phyloP scores from a whole-genome alignment of 2,329 filamentous ascomycete genomes.

The Didymella pomorum region DNA sequence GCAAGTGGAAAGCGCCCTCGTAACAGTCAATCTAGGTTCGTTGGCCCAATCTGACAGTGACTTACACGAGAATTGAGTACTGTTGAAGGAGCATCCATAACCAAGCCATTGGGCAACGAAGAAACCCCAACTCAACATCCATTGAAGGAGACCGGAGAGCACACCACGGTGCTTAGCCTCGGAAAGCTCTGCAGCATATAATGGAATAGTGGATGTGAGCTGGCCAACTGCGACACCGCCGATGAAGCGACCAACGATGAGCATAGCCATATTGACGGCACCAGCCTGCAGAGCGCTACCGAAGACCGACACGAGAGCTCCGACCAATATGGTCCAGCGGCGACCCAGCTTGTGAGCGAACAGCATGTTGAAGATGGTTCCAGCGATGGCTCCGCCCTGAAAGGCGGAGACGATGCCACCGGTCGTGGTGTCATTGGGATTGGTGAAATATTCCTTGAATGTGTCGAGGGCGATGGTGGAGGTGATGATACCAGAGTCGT shows the following conservation, averaged over 20 bases:
- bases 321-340: conserved; percentile 45
- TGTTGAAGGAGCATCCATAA: conserved; percentile 46
- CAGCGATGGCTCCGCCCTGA: conserved; percentile 43
- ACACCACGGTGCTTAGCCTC: conserved; percentile 54
- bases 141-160: conserved; percentile 66
- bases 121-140: conserved; percentile 52
- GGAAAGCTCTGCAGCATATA: conserved; percentile 44
- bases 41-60: background rate
- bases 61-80: conserved; percentile 34
- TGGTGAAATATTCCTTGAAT: conserved; percentile 42
- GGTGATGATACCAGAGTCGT: conserved; percentile 47
- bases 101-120: conserved; percentile 52
- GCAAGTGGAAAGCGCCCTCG: conserved; percentile 52
- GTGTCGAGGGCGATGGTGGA: conserved; percentile 41
- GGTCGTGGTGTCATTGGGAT: conserved; percentile 31
- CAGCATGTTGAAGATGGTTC: conserved; percentile 27
- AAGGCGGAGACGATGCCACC: conserved; percentile 52
- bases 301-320: conserved; percentile 44
- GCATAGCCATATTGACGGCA: conserved; percentile 52
- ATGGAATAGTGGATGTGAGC: conserved; percentile 30
- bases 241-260: conserved; percentile 60
- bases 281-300: conserved; percentile 51
- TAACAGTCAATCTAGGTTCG: conserved; percentile 15
- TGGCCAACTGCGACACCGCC: conserved; percentile 59
- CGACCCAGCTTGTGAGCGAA: conserved; percentile 28